A percentile compares a stretch with the other conserved stretches of the same genome.
These are phyloP conservation scores for Aschersonia sp. DNA, from an alignment of 2,329 filamentous ascomycete species.

Conservation along the genomic window DNA sequence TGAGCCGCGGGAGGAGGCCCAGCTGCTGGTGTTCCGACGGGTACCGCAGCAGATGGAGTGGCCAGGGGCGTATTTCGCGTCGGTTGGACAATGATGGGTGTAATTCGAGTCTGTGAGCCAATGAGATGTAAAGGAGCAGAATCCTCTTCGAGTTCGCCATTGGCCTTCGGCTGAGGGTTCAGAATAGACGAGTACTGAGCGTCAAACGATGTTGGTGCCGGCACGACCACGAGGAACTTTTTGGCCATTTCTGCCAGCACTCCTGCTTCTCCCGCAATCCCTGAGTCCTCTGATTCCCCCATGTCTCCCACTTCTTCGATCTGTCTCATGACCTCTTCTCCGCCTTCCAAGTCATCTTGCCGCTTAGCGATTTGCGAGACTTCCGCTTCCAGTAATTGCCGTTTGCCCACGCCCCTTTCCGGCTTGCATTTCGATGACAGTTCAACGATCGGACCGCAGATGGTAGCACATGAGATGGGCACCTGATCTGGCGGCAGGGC, in stretches of 20 bases:
- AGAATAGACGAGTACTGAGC: neutral
- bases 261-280: neutral
- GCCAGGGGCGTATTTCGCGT: neutral
- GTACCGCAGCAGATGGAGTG: neutral
- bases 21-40: neutral
- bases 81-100: conserved; percentile 1
- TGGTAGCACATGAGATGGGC: conserved; percentile 23
- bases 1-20: neutral
- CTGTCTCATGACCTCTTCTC: no score
- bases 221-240: conserved; percentile 14
- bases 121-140: neutral
- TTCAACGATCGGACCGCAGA: conserved; percentile 28
- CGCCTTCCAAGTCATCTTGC: no score
- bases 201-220: conserved; percentile 17
- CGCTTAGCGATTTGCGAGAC: neutral
- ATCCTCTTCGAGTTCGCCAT: neutral
- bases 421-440: conserved; percentile 21
- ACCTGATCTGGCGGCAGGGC: conserved; percentile 20
- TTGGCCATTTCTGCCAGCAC: conserved; percentile 6
- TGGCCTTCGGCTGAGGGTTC: neutral
- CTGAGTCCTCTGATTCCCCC: no score
- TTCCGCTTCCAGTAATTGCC: neutral
- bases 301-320: no score
- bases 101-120: neutral
- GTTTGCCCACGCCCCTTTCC: neutral